Base-by-base conservation (phyloP, 257 asterid species). In the Craterostigma plantagineum region DNA sequence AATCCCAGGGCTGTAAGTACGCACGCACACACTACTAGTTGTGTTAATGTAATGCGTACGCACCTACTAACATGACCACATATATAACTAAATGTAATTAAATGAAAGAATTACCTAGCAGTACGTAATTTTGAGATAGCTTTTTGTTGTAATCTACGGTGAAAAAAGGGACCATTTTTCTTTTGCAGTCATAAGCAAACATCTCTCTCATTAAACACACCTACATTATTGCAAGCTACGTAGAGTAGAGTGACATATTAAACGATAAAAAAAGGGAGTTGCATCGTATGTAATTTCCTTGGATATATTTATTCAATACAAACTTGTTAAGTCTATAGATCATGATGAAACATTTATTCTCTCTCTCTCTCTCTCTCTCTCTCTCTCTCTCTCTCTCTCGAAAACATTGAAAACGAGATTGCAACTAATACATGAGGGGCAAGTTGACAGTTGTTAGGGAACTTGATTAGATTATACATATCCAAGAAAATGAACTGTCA, bases 161-260 rank as follows among this genome's bases (percentile, higher is more conserved):
- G 33, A 34, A 38, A 49, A 43, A 45, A 40, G 43, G 40, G 9
- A 48, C n/a, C 14, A 16, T 39, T n/a, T n/a, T n/a, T 36, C 70
- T 65, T 71, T 68, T 63, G 68, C 80, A 56, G 50, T 49, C 51
- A 39, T 57, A 68, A 69, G 76, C 79, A 72, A 72, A 63, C 79
- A 72, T 69, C 70, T 66, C n/a, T n/a, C n/a, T n/a, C n/a, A n/a
- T n/a, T n/a, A n/a, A n/a, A n/a, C 40, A 36, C 8, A 36, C 35
- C 38, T 61, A 43, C 40, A 9, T 55, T 36, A 51, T 54, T 33
- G 46, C 50, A n/a, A n/a, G n/a, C n/a, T n/a, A n/a, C n/a, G n/a
- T n/a, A n/a, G n/a, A n/a, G n/a, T 62, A 41, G 46, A 37, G 45
- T 60, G 50, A 60, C 40, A 33, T 35, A 48, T 16, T 0, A 34